Evolutionary conservation across 495 filamentous ascomycete genomes (phyloP).

Genomic region (Tuber borchii): DNA sequence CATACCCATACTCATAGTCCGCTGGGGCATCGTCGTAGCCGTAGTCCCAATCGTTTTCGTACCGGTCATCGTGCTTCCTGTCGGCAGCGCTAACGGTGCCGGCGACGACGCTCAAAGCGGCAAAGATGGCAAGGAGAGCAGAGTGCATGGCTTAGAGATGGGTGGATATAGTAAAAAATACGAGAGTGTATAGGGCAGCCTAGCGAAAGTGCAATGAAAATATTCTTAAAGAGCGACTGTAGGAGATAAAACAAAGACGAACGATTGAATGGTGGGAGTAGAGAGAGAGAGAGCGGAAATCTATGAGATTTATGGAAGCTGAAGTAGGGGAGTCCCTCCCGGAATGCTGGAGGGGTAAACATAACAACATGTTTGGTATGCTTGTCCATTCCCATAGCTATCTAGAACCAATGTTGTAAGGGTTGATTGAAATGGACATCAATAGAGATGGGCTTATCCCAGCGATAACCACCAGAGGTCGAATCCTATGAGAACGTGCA

Average conservation of each 20-base stretch:
- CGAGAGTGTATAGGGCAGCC: not conserved
- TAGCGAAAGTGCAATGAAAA: conserved; percentile 13
- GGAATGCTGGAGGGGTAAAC: not conserved
- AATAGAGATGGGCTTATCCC: not conserved
- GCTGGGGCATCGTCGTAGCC: conserved; percentile 21
- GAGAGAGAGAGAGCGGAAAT: conserved; percentile 14
- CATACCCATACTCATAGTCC: conserved; percentile 32
- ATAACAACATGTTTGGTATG: not conserved
- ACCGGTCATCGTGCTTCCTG: not conserved
- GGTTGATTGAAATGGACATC: not conserved
- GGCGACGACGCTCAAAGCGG: conserved; percentile 18
- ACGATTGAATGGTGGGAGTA: conserved; percentile 15
- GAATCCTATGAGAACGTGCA: not conserved
- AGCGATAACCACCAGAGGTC: not conserved
- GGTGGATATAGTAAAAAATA: not conserved
- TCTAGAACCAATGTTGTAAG: not conserved
- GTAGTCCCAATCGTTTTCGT: conserved; percentile 20
- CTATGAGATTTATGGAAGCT: conserved; percentile 24
- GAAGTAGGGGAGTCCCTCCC: not conserved
- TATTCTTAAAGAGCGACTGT: conserved; percentile 31
- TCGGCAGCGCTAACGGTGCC: conserved; percentile 17
- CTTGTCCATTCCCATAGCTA: not conserved
- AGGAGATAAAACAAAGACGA: conserved; percentile 20
- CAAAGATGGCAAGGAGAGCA: conserved; percentile 18
- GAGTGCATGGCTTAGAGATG: conserved; percentile 14